Evolutionary conservation across 1,284 basidiomycete species (phyloP).

Genomic region (Xerocomus amazonicus): DNA sequence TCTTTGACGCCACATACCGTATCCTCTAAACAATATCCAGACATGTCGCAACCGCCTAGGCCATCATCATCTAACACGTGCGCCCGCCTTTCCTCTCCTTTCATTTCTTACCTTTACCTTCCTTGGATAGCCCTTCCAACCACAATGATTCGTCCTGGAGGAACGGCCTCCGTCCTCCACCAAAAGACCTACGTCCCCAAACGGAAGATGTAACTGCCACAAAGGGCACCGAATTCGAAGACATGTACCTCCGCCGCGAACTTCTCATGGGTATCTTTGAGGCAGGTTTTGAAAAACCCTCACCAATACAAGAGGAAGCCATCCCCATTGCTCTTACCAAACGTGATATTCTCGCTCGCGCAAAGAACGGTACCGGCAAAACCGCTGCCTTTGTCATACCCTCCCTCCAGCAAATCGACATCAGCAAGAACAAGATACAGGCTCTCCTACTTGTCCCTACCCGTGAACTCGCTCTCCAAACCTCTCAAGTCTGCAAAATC

Average conservation of each 20-base stretch:
- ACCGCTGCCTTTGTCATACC: constrained; percentile 99
- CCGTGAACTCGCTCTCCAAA: constrained; percentile 93
- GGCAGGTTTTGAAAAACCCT: constrained; percentile 95
- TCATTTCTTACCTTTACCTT: constrained; percentile 7
- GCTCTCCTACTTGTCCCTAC: constrained; percentile 93
- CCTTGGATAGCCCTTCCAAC: constrained; percentile 23
- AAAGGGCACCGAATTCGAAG: constrained; percentile 90
- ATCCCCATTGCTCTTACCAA: constrained; percentile 85
- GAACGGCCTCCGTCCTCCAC: constrained; percentile 74
- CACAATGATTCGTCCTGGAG: constrained; percentile 57
- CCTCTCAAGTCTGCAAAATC: constrained; percentile 95
- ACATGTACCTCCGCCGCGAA: constrained; percentile 76
- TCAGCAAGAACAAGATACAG: constrained; percentile 87
- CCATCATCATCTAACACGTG: constrained; percentile 43
- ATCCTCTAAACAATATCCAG: constrained; percentile 10
- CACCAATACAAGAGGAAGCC: constrained; percentile 98
- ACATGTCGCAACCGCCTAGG: constrained; percentile 41
- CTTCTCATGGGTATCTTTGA: constrained; percentile 93
- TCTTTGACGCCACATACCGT: constrained; percentile 10
- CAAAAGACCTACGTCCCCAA: constrained; percentile 89
- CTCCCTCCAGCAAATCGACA: constrained; percentile 89
- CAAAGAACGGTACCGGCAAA: constrained; percentile 91
- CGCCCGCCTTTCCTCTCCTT: constrained; percentile 16
- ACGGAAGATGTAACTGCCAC: constrained; percentile 94
- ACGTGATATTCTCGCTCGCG: constrained; percentile 89